Conservation (phyloP, 2,329 filamentous ascomycete species). For the Metarhizium album region DNA sequence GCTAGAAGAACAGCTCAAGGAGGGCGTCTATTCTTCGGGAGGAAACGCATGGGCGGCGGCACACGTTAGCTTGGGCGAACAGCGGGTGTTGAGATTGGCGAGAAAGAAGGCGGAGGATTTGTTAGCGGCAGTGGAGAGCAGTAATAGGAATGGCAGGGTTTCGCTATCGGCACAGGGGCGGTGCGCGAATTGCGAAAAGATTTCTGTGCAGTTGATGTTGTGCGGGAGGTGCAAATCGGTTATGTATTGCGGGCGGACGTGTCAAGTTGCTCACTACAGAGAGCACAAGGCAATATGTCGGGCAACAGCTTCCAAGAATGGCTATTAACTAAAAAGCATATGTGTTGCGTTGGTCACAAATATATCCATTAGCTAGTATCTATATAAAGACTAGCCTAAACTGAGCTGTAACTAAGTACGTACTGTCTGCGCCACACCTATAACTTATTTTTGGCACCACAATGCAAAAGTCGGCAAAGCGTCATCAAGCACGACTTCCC, state of each 20-base stretch:
- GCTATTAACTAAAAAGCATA: neutral
- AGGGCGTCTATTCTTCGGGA: constrained; percentile 19
- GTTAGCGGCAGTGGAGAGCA: constrained; percentile 8
- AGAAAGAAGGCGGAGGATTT: constrained; percentile 21
- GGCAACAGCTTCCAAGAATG: constrained; percentile 2
- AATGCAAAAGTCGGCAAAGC: no score
- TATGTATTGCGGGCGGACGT: constrained; percentile 7
- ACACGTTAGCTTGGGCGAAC: constrained; percentile 18
- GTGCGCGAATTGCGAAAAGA: constrained; percentile 9
- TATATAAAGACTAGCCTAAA: no score
- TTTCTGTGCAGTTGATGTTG: constrained; percentile 6
- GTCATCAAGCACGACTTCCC: no score
- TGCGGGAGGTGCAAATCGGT: constrained; percentile 10
- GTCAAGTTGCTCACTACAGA: constrained; percentile 9
- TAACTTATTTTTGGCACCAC: no score
- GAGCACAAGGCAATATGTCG: constrained; percentile 9
- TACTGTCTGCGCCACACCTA: no score
- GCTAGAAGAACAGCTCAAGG: constrained; percentile 20
- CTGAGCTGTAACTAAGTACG: no score
- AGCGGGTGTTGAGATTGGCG: constrained; percentile 22
- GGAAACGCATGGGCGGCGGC: constrained; percentile 25
- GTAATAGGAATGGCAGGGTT: neutral
- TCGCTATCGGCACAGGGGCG: neutral
- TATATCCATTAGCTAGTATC: no score
- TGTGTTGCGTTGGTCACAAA: neutral